A percentile compares a stretch with the other conserved stretches of the same genome.
Evolutionary conservation across 352 stramenopile genomes (phyloP).

Genomic region (Nothophytophthora sp.): DNA sequence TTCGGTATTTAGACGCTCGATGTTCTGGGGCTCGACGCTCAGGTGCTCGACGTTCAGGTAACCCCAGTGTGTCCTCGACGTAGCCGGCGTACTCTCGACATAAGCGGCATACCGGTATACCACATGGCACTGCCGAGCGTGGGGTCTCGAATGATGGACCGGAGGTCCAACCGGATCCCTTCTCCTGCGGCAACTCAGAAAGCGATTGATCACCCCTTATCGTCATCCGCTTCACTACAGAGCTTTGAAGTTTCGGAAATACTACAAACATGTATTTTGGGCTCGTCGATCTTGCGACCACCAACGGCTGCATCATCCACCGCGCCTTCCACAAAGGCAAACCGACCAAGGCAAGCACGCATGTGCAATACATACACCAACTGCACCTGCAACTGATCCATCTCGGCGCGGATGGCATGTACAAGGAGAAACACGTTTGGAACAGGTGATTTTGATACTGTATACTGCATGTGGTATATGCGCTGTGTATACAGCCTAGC

Average conservation of each 20-base stretch:
- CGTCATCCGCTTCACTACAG: constrained; percentile 8
- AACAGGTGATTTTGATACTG: not conserved
- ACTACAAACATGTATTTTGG: constrained; percentile 14
- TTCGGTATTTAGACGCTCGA: too few relatives aligned
- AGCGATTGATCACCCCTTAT: too few relatives aligned
- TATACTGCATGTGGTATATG: too few relatives aligned
- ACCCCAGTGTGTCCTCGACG: too few relatives aligned
- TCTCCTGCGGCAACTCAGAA: too few relatives aligned
- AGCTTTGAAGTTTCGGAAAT: constrained; percentile 4
- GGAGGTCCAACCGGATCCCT: too few relatives aligned
- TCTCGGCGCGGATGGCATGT: not conserved
- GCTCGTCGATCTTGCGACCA: constrained; percentile 12
- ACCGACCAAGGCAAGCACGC: not conserved
- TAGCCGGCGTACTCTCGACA: too few relatives aligned
- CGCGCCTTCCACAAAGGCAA: not conserved
- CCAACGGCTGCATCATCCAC: constrained; percentile 8
- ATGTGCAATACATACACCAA: constrained; percentile 2
- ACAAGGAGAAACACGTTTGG: constrained; percentile 4
- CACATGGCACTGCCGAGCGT: too few relatives aligned
- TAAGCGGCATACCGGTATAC: too few relatives aligned
- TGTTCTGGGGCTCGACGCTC: too few relatives aligned
- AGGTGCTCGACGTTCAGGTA: too few relatives aligned
- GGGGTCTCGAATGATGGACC: too few relatives aligned
- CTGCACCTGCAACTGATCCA: constrained; percentile 1
- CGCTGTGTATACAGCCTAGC: constrained; percentile 1